Base-by-base conservation (phyloP, 2,329 filamentous ascomycete genomes). In the Bipolaris victoriae region DNA sequence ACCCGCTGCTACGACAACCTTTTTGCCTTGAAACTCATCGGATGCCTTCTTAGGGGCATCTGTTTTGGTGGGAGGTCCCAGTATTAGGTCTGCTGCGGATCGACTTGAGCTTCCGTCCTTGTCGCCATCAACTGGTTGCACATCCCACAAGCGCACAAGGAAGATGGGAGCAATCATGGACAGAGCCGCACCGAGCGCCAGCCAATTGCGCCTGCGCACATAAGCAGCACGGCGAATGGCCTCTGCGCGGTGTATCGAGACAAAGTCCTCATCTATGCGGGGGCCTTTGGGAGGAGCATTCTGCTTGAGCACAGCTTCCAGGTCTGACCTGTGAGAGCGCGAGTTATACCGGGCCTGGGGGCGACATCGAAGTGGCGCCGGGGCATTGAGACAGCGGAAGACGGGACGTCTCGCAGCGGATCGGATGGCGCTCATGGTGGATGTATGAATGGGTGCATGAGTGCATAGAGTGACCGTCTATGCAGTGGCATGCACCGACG, bases 1-100 rank as follows among this genome's bases (percentile, higher is more conserved):
- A 57, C 88, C 87, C 1, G 89, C 75, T 13, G 90, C 83, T 16
- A 87, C 76, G 15, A 87, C 77, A 5, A 86, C 82, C 43, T 83
- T 81, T 63, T 85, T 84, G 50, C 82, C 82, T 58, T 82, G 80
- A 57, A 84, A 83, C 16, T 74, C 69, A 6, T 77, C 70, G 64
- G 63, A 73, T 13, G 68, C 72, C 5, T 64, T 68, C 20, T 65
- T 64, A 0, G 72, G 70, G 16, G 67, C 64, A 47, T 76, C 73
- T 1, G 64, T 65, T 35, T 69, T 64, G 18, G 70, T 71, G 2
- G 71, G 69, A 7, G 65, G 59, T 2, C 67, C 66, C 41, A 60
- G 31, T 39, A 74, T 54, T 53, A 68, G 56, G 41, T 74, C 70
- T 33, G 71, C 46, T 15, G 71, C 50, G 10, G 66, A 62, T 20